Evolutionary conservation across 2,329 filamentous ascomycete genomes (phyloP), one percentile per base, ranked within the genome.

Genomic region (Xylaria sp.): DNA sequence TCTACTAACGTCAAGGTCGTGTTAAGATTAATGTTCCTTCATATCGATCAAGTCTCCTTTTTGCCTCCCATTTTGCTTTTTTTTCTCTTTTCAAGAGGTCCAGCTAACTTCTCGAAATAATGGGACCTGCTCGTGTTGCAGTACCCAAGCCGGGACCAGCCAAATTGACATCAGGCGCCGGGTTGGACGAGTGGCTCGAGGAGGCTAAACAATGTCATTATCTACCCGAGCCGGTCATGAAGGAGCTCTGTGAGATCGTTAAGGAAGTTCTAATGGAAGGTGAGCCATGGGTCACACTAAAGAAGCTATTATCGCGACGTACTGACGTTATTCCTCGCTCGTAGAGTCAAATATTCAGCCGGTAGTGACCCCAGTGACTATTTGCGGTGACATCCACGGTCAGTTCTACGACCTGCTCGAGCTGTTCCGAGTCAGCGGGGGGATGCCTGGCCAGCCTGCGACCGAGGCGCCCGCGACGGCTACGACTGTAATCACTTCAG

Each of bases 181-280:
- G 93, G 16, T 90, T 97, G 40, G 93, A 98, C 80, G 94, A 98
- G 83, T 99, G 96, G 96, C 87, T 99, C 37, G 93, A 96, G 79
- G 93, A 97, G 81, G 96, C 96, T 53, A 98, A 97, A 82, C 92
- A 96, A 82, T 98, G 96, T 84, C 96, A 97, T 81, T 98, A 98
- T 81, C 88, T 99, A 61, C 96, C 96, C 59, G 96, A 99, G 83
- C 84, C 91, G 71, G 93, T 97, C 78, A 99, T 99, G 96, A 99
- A 99, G 86, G 93, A 97, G 81, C 87, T 99, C 58, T 99, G 96
- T 81, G 96, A 99, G 84, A 97, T 97, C 79, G 96, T 98, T 69
- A 99, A 99, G 85, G 96, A 98, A 83, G 97, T 93, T 73, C 87
- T 99, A 77, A 99, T 99, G 96, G 96, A 99, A 86, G 93, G 93